A percentile compares a stretch with the other conserved stretches of the same genome.
Evolutionary conservation across 768 basidiomycete genomes (phyloP).

Genomic region (Pleurotus sapidus): DNA sequence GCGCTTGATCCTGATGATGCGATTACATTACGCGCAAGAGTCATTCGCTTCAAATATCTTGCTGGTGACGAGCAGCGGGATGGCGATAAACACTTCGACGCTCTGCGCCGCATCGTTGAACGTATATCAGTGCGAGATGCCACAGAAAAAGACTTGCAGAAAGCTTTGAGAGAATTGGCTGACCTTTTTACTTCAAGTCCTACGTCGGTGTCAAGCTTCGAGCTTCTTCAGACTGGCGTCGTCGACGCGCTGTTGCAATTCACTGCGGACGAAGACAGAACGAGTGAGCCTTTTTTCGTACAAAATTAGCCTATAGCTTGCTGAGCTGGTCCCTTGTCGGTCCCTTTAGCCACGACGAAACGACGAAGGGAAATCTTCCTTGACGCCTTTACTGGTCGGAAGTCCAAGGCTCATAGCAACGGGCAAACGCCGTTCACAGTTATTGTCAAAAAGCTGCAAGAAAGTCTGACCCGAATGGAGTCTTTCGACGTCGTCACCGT

Average conservation of each 20-base stretch:
- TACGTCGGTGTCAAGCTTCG: constrained; percentile 90
- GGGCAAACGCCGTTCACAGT: constrained; percentile 63
- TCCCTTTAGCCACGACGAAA: constrained; percentile 50
- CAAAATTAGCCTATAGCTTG: constrained; percentile 4
- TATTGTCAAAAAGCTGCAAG: constrained; percentile 94
- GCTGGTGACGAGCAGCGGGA: constrained; percentile 52
- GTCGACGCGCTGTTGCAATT: constrained; percentile 85
- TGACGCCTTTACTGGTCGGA: constrained; percentile 67
- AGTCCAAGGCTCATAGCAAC: constrained; percentile 37
- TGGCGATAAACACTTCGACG: constrained; percentile 61
- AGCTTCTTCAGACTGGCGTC: constrained; percentile 90
- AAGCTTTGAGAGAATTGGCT: constrained; percentile 72
- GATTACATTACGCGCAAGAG: constrained; percentile 87
- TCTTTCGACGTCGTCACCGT: constrained; percentile 93
- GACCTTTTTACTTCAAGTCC: constrained; percentile 73
- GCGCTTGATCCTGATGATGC: constrained; percentile 85
- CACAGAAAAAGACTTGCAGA: constrained; percentile 60
- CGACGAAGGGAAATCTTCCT: constrained; percentile 78
- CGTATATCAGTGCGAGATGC: constrained; percentile 53
- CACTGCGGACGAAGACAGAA: constrained; percentile 64
- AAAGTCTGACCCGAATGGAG: constrained; percentile 93
- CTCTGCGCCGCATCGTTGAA: constrained; percentile 62
- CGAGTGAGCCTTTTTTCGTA: constrained; percentile 38
- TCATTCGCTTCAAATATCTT: constrained; percentile 83
- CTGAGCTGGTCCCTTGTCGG: background rate